Base-by-base conservation (phyloP, 148 eudicot species). In the Rhododendron simsii region DNA sequence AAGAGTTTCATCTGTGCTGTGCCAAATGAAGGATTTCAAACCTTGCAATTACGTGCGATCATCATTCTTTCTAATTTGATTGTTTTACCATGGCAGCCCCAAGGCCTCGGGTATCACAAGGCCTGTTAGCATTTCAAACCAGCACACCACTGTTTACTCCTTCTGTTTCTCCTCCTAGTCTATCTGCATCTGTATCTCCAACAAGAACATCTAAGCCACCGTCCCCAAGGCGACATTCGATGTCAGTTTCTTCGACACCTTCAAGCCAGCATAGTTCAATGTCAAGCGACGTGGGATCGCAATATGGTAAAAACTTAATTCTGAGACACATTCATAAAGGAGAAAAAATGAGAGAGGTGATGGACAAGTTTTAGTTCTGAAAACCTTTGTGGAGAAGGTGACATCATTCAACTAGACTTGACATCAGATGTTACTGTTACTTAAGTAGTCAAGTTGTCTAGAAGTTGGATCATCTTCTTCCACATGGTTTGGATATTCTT, bases 101-200 rank as follows among this genome's bases (percentile, higher is more conserved):
- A 55, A 93, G 91, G 87, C 94, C 96, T 84, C 99, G 95, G 41
- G 88, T 97, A 88, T 91, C 99, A 74, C 94, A 71, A 47, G 93
- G 94, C 59, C 89, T 93, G 53, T 87, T 97, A 83, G 98, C 93
- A 84, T 97, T 98, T 30, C 98, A 97, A 84, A 91, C 89, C 20
- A 94, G 76, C 92, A 95, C 99, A 69, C 98, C 98, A 81, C 93
- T 92, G 85, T 84, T 94, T 81, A 95, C 98, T n/a, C 99, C 99
- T 79, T 92, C 98, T 23, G 96, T 94, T 76, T 97, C 99, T 83
- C 99, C 99, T 82, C 96, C 98, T 26, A 82, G 83, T 81, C 61
- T 90, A 21, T 93, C 98, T 80, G 96, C 94, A 39, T 91, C 98
- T 50, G 92, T 78, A 74, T 93, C 99, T 85, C 99, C 99, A 26